Percentiles rank a stretch among this genome's conserved stretches.
phyloP scores from a whole-genome alignment of 176 grass and related monocot species.

The Musa troglodytarum region DNA sequence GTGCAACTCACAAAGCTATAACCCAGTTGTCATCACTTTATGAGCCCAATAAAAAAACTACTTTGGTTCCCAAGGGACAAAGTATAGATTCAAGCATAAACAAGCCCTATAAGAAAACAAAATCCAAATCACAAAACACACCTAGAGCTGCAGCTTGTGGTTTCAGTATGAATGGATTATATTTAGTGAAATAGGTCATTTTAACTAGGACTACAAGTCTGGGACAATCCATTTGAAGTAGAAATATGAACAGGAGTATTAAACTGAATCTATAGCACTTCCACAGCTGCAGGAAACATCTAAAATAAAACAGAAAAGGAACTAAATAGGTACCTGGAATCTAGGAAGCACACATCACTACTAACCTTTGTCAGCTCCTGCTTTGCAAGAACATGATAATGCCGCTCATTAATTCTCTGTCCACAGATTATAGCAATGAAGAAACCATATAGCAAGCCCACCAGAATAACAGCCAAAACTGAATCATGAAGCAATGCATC shows the following conservation, averaged over 20 bases:
- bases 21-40: not conserved
- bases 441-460: conserved; percentile 97
- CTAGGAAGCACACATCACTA: conserved; percentile 19
- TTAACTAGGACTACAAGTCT: not conserved
- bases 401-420: conserved; percentile 86
- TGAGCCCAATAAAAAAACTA: not conserved
- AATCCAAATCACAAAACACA: not conserved
- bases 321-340: not conserved
- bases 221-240: not conserved
- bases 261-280: not conserved
- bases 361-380: conserved; percentile 94
- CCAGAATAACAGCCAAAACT: conserved; percentile 89
- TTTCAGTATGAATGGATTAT: not conserved
- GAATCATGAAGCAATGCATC: conserved; percentile 6
- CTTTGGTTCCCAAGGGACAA: not conserved
- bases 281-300: conserved; percentile 2
- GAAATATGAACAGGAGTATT: not conserved
- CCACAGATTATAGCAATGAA: conserved; percentile 99
- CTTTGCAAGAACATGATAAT: conserved; percentile 95
- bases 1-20: no score
- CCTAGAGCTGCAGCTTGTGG: not conserved
- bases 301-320: conserved; percentile 5
- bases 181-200: not conserved
- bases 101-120: not conserved
- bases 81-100: not conserved